A percentile compares a stretch with the other conserved stretches of the same genome.
Evolutionary conservation across 768 basidiomycete species (phyloP).

Genomic region (Boletus sp.): DNA sequence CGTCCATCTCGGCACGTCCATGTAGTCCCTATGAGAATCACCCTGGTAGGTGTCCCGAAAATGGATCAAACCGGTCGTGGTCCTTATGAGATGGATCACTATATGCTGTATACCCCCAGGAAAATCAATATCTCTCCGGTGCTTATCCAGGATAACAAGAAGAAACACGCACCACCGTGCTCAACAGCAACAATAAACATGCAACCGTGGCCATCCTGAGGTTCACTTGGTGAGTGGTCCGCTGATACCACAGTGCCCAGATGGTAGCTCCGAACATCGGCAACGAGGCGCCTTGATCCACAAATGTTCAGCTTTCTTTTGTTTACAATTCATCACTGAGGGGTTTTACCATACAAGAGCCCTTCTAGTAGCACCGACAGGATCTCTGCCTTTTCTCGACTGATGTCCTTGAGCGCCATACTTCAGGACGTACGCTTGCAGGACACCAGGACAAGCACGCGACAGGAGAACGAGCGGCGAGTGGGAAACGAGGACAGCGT

Average conservation of each 20-base stretch:
- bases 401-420: background rate
- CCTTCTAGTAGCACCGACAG: background rate
- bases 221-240: background rate
- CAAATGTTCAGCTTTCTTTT: background rate
- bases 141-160: background rate
- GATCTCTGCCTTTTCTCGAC: background rate
- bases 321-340: background rate
- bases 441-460: background rate
- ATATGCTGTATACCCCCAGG: background rate
- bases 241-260: background rate
- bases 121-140: background rate
- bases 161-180: background rate
- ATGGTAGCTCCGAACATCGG: background rate
- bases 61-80: too few relatives aligned
- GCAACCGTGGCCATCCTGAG: background rate
- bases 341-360: background rate
- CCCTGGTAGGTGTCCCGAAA: too few relatives aligned
- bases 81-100: background rate
- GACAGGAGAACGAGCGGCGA: background rate
- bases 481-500: background rate
- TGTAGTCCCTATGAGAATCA: too few relatives aligned
- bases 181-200: background rate
- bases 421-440: too few relatives aligned
- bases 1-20: background rate
- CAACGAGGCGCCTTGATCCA: background rate